Evolutionary conservation across 257 asterid species (phyloP), one percentile per base, ranked within the genome.

Genomic region (Solanum etuberosum): DNA sequence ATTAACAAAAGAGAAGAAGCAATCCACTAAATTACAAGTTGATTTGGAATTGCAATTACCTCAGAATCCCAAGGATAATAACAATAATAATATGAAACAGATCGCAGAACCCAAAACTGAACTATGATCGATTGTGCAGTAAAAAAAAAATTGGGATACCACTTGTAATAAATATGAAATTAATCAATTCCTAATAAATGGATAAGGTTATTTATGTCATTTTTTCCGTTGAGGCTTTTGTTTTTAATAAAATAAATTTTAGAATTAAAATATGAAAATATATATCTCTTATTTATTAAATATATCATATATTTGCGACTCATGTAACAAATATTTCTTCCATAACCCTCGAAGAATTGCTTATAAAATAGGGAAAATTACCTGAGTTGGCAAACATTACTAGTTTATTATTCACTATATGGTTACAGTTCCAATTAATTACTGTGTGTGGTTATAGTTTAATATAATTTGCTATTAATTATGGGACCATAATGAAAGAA

Each of bases 41-140:
- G 91, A 84, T 65, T 10, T 76, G 7, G 89, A 86, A 76, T 38
- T 88, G 29, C 88, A 87, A 63, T 46, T 61, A 70, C n/a, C 74
- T 27, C 73, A 67, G 8, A 67, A 67, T 67, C 23, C 5, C 40
- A 68, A 31, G n/a, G 38, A 4, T 68, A 6, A 29, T 29, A 27
- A 37, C 9, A 37, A 51, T 51, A 51, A 18, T 51, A 51, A 51
- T 51, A 51, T 6, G 3, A 68, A 68, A 40, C 23, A 68, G 38
- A 68, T 29, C 76, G 6, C 37, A 15, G 13, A 68, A 68, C 6
- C 23, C 12, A 68, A 68, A 68, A 31, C 37, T 40, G 14, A 43
- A n/a, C 11, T 40, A 40, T 9, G 80, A 23, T 54, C 5, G 27
- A 59, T n/a, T 7, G 61, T 51, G 46, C 42, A 7, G 37, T 71